Base-by-base conservation (phyloP, 2,329 filamentous ascomycete species). In the Venturiaceae sp. region DNA sequence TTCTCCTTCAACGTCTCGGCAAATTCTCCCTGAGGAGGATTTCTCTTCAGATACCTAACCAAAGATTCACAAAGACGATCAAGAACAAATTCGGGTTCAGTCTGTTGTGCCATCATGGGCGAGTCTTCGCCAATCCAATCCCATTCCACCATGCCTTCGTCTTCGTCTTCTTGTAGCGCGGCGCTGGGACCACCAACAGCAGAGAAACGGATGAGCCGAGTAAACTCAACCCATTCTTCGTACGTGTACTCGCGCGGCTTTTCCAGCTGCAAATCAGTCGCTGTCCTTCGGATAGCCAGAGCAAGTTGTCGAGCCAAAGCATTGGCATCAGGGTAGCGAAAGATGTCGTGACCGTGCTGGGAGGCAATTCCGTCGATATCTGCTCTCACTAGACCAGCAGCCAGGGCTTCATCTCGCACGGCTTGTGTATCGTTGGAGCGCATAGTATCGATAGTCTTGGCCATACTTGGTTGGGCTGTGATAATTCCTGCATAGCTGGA, bases 211-310 rank as follows among this genome's bases (percentile, higher is more conserved):
- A 56, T 60, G 13, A 60, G 14, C 11, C 52, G 47, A 21, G 58
- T 60, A 16, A 60, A 47, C 32, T 60, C 53, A 1, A 60, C 58
- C 58, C 58, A 60, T 57, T 60, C 58, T 28, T 60, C 58, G 32
- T 60, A 60, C 4, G 23, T 50, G 39, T 60, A 60, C 21, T 57
- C 33, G 8, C 52, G 52, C 9, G 52, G 23, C 23, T 33, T 54
- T 13, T 57, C 53, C 11, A 44, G n/a, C 33, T 26, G 23, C 1
- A 60, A 26, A 26, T 60, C 53, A 19, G 26, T 33, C n/a, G 58
- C 58, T 33, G 53, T 50, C 8, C 52, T 32, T 5, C 53, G 52
- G n/a, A 60, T 60, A 8, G 52, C 58, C 16, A 56, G 33, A 26
- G 58, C 58, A 5, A 60, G 37, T 36, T 57, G 58, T 7, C 58